Evolutionary conservation across 139 green algal species (phyloP), one percentile per base, ranked within the genome.

Genomic region (Coccomyxa sp.): DNA sequence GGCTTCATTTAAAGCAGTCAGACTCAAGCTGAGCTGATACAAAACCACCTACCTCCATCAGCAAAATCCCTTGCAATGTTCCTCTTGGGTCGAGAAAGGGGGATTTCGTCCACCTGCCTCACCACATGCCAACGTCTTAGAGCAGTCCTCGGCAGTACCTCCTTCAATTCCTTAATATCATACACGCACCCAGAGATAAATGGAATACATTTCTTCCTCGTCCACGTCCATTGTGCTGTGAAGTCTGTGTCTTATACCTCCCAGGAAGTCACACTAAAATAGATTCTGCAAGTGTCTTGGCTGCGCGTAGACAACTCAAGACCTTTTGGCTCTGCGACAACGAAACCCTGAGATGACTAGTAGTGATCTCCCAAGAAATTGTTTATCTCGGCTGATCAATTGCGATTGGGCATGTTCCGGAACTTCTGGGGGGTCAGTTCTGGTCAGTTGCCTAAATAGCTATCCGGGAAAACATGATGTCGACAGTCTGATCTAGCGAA

Each of bases 61-160:
- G 91, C 92, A 82, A 99, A 98, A 83, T 99, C 96, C 0, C 96
- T 82, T 0, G 93, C 90, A 58, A 99, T 97, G 79, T 95, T 95
- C 0, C 93, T 84, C 82, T 98, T 98, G 0, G 95, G 95, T 0
- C 94, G 81, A 4, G 93, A 97, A 66, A 99, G 87, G 0, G 96
- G 95, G 32, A 99, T 95, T 57, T 93, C 89, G 75, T 99, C 96
- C 25, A 98, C 92, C 93, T 91, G 88, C 77, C 32, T n/a, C 21
- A 21, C 17, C 80, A 63, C 10, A n/a, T 31, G 57, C 13, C 14
- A 77, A 51, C 27, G 71, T 31, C 71, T 38, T 32, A 51, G 23
- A 38, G 71, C 71, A 77, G 9, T 31, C 21, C 71, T 71, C 10
- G 71, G 71, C 71, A n/a, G 28, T 30, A 32, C 71, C 1, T 31